phyloP scores from a whole-genome alignment of 257 asterid species.

The Solanum etuberosum region DNA sequence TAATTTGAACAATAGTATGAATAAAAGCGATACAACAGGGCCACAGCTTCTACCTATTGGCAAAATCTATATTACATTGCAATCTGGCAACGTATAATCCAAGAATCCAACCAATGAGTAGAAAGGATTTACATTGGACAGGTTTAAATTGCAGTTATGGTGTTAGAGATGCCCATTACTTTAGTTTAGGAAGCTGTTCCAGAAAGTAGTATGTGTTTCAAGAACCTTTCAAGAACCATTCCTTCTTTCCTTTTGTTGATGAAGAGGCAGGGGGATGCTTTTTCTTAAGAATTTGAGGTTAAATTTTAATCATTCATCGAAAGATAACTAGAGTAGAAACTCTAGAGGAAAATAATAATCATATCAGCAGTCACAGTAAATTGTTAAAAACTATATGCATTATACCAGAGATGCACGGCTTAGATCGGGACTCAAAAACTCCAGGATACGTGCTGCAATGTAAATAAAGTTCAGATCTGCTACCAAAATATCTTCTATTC shows the following conservation, averaged over 20 bases:
- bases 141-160: background rate
- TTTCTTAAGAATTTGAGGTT: background rate
- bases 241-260: background rate
- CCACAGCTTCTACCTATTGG: background rate
- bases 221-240: background rate
- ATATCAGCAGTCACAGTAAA: background rate
- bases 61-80: background rate
- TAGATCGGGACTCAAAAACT: slow-evolving; percentile 90
- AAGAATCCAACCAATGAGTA: background rate
- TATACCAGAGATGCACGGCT: slow-evolving; percentile 94
- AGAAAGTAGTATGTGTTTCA: background rate
- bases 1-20: background rate
- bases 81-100: background rate
- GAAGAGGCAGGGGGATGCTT: background rate
- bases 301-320: background rate
- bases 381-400: background rate
- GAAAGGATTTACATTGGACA: background rate
- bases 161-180: background rate
- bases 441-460: slow-evolving; percentile 83
- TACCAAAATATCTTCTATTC: slow-evolving; percentile 76
- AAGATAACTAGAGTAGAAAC: background rate
- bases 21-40: background rate
- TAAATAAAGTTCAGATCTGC: slow-evolving; percentile 93
- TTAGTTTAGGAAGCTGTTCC: background rate
- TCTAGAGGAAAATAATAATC: background rate